Evolutionary conservation across 257 asterid genomes (phyloP), one percentile per base, ranked within the genome.

Genomic region (Pogostemon cablin): DNA sequence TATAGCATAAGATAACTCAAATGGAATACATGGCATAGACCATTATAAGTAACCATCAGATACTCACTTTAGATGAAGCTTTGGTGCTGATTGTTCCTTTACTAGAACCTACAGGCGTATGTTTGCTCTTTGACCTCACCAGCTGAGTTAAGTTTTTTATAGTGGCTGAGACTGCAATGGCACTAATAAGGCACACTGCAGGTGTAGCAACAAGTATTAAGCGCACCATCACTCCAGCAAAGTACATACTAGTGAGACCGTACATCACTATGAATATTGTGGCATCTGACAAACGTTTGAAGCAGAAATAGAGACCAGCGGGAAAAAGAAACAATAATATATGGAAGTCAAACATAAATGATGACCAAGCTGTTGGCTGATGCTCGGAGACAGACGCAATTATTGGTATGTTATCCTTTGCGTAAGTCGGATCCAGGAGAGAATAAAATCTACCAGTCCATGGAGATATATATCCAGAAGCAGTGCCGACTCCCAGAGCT

Each of bases 391-490:
- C 99, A 41, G 99, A 95, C 47, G 99, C 99, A 72, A 95, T 95
- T 71, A 95, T 95, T 35, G 99, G 99, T 71, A 95, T 95, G 85
- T 95, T 87, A 72, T 95, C 99, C 87, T 95, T 95, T 9, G 99
- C 99, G 37, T 95, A 95, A 15, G 99, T 95, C 65, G 99, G 99
- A 76, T 95, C 99, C 74, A 95, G 80, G 66, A 95, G 90, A 47
- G 99, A 95, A 81, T 95, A 95, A 85, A 95, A 95, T 74, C 99
- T 92, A 52, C 99, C 99, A 6, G 99, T 91, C 99, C 99, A 95
- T 17, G 99, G 99, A 67, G 99, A 91, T 69, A 95, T 95, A 62
- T 84, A 95, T 15, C 99, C 99, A 79, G 98, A 91, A 58, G 99
- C 99, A 79, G 98, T 87, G 73, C 99, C 99, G 80, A 91, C 81